Conservation (phyloP, 345 rosid genomes). For the Syzygium grande region DNA sequence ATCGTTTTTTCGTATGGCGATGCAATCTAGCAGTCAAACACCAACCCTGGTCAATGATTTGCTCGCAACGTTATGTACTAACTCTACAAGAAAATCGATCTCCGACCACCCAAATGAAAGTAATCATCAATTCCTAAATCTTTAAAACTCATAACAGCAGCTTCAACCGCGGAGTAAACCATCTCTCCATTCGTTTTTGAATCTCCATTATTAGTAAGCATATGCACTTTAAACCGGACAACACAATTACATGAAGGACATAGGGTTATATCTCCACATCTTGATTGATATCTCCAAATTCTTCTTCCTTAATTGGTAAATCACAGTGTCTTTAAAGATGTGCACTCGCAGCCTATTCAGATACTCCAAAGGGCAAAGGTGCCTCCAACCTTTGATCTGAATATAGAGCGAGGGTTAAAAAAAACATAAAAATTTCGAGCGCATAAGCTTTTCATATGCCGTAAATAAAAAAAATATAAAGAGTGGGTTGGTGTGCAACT, state of each 20-base stretch:
- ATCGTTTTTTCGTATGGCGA: neutral
- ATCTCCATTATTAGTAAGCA: neutral
- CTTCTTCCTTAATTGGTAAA: no score
- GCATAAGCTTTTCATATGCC: neutral
- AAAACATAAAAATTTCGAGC: neutral
- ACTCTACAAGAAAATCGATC: neutral
- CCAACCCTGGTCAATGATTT: neutral
- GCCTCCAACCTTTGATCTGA: neutral
- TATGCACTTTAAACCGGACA: no score
- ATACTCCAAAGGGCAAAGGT: neutral
- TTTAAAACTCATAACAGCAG: neutral
- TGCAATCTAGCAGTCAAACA: neutral
- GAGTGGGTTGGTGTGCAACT: neutral
- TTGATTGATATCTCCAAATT: no score
- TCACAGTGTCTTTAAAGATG: neutral
- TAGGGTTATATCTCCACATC: no score
- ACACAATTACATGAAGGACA: neutral
- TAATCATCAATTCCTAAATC: neutral
- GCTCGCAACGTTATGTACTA: neutral
- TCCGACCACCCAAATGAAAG: neutral
- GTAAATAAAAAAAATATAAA: neutral
- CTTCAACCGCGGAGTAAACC: neutral
- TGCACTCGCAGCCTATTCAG: neutral
- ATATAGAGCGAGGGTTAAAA: neutral
- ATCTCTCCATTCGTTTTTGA: neutral